Percentiles rank a stretch among this genome's conserved stretches.
These are phyloP conservation scores for Carex pumila DNA, from an alignment of 176 grass and related monocot species.

Conservation along the genomic window DNA sequence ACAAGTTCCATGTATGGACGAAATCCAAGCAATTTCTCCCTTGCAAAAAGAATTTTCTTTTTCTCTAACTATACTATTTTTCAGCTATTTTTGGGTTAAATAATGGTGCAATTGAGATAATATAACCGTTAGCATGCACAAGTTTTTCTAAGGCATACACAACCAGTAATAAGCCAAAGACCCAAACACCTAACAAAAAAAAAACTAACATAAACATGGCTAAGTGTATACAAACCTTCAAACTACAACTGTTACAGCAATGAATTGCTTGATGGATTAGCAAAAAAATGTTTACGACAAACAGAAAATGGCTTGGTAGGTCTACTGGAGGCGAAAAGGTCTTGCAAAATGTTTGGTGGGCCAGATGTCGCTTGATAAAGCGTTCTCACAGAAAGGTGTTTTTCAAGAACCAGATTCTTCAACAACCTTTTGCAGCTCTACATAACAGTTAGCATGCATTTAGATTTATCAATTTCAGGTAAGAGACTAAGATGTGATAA, in stretches of 20 bases:
- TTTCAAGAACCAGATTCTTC: constrained; percentile 42
- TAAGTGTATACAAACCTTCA: neutral
- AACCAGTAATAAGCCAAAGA: neutral
- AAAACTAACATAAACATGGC: neutral
- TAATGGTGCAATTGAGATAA: neutral
- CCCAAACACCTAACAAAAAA: neutral
- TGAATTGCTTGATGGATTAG: constrained; percentile 58
- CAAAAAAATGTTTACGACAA: constrained; percentile 52
- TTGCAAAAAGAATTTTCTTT: neutral
- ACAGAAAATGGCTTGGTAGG: constrained; percentile 8
- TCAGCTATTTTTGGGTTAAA: neutral
- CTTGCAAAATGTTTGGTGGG: constrained; percentile 47
- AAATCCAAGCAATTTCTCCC: neutral
- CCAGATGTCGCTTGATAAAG: constrained; percentile 33
- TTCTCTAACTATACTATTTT: neutral
- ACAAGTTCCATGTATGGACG: neutral
- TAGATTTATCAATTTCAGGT: neutral
- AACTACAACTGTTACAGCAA: constrained; percentile 24
- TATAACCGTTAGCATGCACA: neutral
- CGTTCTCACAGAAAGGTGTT: constrained; percentile 41
- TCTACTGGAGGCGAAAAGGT: constrained; percentile 22
- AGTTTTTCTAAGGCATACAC: neutral
- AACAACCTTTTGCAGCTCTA: constrained; percentile 80
- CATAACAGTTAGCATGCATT: constrained; percentile 18
- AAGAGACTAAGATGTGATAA: neutral